phyloP scores from a whole-genome alignment of 768 basidiomycete genomes.

The Leccinum arenicola region DNA sequence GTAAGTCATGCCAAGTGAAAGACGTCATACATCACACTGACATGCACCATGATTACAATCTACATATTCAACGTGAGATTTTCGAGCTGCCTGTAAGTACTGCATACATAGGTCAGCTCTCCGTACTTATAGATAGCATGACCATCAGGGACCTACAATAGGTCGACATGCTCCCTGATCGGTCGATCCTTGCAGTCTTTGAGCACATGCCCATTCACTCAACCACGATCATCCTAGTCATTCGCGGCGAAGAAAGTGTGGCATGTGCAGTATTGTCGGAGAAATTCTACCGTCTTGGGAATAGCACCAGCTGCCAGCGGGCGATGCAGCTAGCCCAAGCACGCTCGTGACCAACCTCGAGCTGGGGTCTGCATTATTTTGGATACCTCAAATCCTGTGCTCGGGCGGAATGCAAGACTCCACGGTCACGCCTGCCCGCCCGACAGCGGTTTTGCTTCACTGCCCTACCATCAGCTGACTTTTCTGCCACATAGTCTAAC shows the following conservation, averaged over 20 bases:
- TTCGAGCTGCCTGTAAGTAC: no score
- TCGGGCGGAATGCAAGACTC: not conserved
- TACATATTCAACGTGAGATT: no score
- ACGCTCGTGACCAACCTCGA: not conserved
- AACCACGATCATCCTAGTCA: not conserved
- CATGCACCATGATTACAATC: no score
- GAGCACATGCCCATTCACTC: not conserved
- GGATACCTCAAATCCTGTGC: not conserved
- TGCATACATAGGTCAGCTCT: no score
- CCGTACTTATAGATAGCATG: no score
- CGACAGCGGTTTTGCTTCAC: not conserved
- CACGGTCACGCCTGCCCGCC: not conserved
- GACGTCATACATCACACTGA: no score
- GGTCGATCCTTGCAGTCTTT: not conserved
- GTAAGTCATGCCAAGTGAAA: no score
- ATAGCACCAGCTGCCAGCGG: not conserved
- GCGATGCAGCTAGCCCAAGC: not conserved
- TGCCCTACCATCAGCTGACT: constrained; percentile 7
- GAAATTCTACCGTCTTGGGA: constrained; percentile 6
- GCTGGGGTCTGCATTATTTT: not conserved
- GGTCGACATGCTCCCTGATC: not conserved
- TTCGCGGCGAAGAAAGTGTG: not conserved
- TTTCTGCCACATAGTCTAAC: not conserved
- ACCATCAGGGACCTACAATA: no score
- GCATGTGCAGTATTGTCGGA: not conserved